Evolutionary conservation across 768 basidiomycete species (phyloP), one percentile per base, ranked within the genome.

Genomic region (Termitomyces sp.): DNA sequence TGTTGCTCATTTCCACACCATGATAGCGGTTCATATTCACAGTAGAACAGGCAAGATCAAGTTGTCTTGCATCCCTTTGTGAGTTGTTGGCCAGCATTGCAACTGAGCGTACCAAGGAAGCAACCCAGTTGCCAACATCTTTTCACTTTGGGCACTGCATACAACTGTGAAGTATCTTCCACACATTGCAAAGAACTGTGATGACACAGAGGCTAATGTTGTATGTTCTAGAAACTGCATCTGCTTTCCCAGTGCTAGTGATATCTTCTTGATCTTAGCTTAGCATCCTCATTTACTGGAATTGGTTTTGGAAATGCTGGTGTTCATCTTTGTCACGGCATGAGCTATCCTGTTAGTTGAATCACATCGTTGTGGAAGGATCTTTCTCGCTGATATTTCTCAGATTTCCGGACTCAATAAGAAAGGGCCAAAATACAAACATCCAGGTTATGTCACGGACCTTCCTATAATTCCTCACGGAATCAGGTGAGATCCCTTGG

Each of bases 271-370:
- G 16, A 14, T 34, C 19, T 21, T 62, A 95, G 93, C 31, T 77
- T 98, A 58, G 95, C 95, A 1, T 83, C 95, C 12, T 94, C 94
- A 12, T 95, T 96, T 59, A 96, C 95, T 60, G 95, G 95, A 34
- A 96, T 96, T 45, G 95, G 95, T 1, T 95, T 95, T 63, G 93
- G 94, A 32, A 95, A 94, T 66, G 94, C 95, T 11, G 94, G 93
- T 5, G 92, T 95, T 4, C 93, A 95, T 71, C 68, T 95, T 51
- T 93, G 91, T 63, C 92, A 94, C 64, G 92, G 92, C 50, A 91
- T 92, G 79, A 90, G 89, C 65, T 92, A 92, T 64, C 90, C 90
- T 5, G 92, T 91, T 65, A 59, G 84, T 74, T 9, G 10, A n/a
- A 19, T 6, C 31, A 40, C 34, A 8, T 35, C 58, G n/a, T 35